Evolutionary conservation across 345 rosid genomes (phyloP).

Genomic region (Euphorbia tirucalli): DNA sequence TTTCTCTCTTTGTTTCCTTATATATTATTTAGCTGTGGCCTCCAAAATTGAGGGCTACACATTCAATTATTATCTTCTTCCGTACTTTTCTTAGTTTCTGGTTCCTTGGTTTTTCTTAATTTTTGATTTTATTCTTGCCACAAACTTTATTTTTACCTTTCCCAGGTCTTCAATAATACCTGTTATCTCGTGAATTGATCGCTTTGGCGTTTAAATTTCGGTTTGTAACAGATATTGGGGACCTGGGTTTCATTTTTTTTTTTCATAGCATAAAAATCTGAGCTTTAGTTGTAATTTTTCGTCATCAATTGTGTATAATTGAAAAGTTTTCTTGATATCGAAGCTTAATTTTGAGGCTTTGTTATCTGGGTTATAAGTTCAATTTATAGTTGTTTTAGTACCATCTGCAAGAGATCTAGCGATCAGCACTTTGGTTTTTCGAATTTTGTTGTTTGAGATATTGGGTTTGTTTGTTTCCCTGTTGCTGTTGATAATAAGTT

Average conservation of each 20-base stretch:
- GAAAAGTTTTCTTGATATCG: not conserved
- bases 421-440: not conserved
- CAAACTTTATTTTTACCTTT: not conserved
- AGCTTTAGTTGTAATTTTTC: not conserved
- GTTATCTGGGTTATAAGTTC: conserved; percentile 6
- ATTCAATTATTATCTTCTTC: not conserved
- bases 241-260: not conserved
- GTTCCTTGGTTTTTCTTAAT: not conserved
- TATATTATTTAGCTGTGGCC: not conserved
- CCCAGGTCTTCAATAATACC: not conserved
- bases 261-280: not conserved
- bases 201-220: not conserved
- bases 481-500: not conserved
- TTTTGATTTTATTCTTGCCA: not conserved
- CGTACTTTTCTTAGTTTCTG: not conserved
- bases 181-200: conserved; percentile 1
- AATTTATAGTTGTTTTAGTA: not conserved
- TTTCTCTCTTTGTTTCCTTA: not conserved
- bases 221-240: not conserved
- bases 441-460: not conserved
- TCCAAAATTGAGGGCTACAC: not conserved
- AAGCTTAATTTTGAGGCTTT: not conserved
- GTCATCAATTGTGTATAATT: not conserved
- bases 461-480: conserved; percentile 8
- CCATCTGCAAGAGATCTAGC: conserved; percentile 1